phyloP scores from a whole-genome alignment of 371 early-diverging fungal genomes.

The Conidiobolus incongruus region DNA sequence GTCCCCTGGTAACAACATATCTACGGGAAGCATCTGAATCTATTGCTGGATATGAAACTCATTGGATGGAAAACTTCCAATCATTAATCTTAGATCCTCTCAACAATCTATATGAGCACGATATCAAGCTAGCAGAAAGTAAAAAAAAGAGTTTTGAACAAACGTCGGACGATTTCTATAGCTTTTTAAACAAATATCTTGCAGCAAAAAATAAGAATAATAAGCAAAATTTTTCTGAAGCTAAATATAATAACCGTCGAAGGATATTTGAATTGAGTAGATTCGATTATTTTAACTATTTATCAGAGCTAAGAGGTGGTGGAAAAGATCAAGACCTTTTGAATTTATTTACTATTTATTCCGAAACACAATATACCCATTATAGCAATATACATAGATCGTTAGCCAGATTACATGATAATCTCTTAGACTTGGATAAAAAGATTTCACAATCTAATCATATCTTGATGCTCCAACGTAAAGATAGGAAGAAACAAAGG shows the following conservation, averaged over 20 bases:
- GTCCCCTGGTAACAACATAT: not conserved
- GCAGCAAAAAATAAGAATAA: constrained; percentile 19
- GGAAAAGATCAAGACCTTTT: constrained; percentile 38
- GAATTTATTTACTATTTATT: constrained; percentile 24
- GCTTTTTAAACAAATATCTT: constrained; percentile 28
- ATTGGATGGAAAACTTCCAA: not conserved
- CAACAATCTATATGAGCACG: constrained; percentile 23
- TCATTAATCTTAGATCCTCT: constrained; percentile 13
- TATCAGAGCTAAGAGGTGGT: constrained; percentile 36
- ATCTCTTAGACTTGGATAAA: constrained; percentile 8
- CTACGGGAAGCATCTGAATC: not conserved
- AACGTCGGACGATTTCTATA: constrained; percentile 34
- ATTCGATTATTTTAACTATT: constrained; percentile 35
- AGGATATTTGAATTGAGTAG: constrained; percentile 28
- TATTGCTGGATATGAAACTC: not conserved
- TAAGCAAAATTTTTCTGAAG: constrained; percentile 14
- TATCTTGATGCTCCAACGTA: constrained; percentile 10
- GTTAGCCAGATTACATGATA: constrained; percentile 4
- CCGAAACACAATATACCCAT: constrained; percentile 31
- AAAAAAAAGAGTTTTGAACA: constrained; percentile 32
- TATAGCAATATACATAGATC: constrained; percentile 9
- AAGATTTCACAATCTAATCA: constrained; percentile 14
- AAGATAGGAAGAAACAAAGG: constrained; percentile 21
- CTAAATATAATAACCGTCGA: constrained; percentile 19
- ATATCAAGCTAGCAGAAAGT: constrained; percentile 29